Conservation (phyloP, 257 asterid species). For the Linaria vulgaris region DNA sequence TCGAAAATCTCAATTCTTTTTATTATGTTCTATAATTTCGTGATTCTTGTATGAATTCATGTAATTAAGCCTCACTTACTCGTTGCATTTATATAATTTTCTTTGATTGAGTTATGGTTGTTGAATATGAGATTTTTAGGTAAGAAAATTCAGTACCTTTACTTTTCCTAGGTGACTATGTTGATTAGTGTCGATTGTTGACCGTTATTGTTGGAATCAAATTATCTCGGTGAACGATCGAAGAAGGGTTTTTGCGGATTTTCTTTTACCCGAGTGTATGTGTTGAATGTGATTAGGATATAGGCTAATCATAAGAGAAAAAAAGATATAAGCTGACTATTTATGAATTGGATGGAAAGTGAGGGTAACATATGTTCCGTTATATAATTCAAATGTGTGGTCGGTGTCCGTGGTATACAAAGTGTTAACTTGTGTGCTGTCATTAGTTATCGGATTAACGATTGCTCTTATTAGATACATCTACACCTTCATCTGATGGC, state of each 20-base stretch:
- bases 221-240: neutral
- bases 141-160: neutral
- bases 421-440: neutral
- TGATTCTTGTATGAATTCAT: slow-evolving; percentile 5
- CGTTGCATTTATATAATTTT: slow-evolving; percentile 22
- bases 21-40: neutral
- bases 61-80: neutral
- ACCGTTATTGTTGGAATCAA: neutral
- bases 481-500: slow-evolving; percentile 7
- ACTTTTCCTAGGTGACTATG: neutral
- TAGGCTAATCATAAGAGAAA: too few relatives aligned
- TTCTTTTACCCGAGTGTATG: too few relatives aligned
- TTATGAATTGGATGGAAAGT: too few relatives aligned
- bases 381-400: neutral
- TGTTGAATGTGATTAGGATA: too few relatives aligned
- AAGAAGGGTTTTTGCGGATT: too few relatives aligned
- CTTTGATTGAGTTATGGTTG: neutral
- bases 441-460: neutral
- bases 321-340: neutral
- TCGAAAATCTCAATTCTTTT: neutral
- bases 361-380: too few relatives aligned
- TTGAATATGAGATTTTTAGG: slow-evolving; percentile 17
- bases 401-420: neutral
- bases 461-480: slow-evolving; percentile 3
- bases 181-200: neutral